Evolutionary conservation across 345 rosid genomes (phyloP), one percentile per base, ranked within the genome.

Genomic region (Laguncularia racemosa): DNA sequence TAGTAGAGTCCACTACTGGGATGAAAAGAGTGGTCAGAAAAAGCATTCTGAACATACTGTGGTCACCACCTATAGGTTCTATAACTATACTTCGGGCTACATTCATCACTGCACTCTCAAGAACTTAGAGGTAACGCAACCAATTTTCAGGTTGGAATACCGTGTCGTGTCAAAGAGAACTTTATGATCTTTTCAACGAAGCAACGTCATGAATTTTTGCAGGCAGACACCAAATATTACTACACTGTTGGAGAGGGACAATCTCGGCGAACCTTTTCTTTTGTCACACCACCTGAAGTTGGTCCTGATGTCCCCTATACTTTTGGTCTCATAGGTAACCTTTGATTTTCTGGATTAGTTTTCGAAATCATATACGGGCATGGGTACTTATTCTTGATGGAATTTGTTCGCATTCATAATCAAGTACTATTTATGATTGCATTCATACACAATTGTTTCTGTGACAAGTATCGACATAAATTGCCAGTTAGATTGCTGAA

Each of bases 71-170:
- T 79, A 73, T 26, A 62, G 63, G 12, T 79, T 64, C 58, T 73
- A 65, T 52, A 65, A 75, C 16, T 75, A 75, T 50, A 67, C 71
- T n/a, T 79, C 84, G 17, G 84, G 81, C 23, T 73, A 58, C 62
- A 70, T 79, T 58, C 84, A 76, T 55, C 84, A 79, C 50, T 76
- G 81, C 59, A 74, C 73, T 21, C 66, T 76, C 26, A 53, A 53
- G 50, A 56, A 58, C 43, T 68, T 75, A 23, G 70, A 72, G 84
- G 80, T 73, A 63, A 48, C 6, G n/a, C 26, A 10, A 26, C 16
- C 12, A 23, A 3, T 13, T 28, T 62, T 13, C 7, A 47, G 0
- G 16, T 40, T 16, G 21, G 18, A 47, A 10, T 5, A 14, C 28
- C 15, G 43, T 6, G 11, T 33, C 40, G 7, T 33, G 40, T 33